phyloP scores from a whole-genome alignment of 148 eudicot species.

The Rhododendron griersonianum region DNA sequence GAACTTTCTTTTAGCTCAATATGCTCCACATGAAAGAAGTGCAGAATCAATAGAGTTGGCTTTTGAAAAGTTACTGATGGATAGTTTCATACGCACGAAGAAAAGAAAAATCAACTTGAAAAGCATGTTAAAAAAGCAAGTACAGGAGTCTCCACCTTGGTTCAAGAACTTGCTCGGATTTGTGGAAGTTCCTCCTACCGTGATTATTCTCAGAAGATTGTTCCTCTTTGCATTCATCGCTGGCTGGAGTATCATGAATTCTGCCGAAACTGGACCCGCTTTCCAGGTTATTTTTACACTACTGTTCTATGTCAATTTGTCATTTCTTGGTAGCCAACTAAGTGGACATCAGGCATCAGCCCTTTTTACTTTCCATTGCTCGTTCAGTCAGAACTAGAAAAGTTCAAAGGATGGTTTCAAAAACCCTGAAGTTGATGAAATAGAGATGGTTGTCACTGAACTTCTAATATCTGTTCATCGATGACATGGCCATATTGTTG shows the following conservation, averaged over 20 bases:
- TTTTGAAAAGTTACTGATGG: slow-evolving; percentile 81
- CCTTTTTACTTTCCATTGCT: too few species aligned
- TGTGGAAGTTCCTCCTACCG: slow-evolving; percentile 79
- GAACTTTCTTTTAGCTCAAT: slow-evolving; percentile 78
- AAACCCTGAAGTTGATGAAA: background rate
- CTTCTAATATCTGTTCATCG: background rate
- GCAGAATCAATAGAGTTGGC: slow-evolving; percentile 90
- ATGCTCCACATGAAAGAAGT: slow-evolving; percentile 79
- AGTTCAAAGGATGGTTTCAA: background rate
- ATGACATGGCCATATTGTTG: background rate
- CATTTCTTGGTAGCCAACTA: background rate
- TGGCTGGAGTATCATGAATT: slow-evolving; percentile 89
- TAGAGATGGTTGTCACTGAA: slow-evolving; percentile 6
- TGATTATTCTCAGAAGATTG: slow-evolving; percentile 73
- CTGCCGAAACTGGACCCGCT: slow-evolving; percentile 95
- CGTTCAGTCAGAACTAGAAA: too few species aligned
- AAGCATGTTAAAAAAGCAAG: slow-evolving; percentile 78
- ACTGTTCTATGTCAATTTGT: background rate
- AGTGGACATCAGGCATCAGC: too few species aligned
- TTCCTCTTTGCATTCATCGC: slow-evolving; percentile 87
- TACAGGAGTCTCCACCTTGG: slow-evolving; percentile 98
- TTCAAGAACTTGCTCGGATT: slow-evolving; percentile 71
- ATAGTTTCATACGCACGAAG: slow-evolving; percentile 70
- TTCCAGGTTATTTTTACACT: slow-evolving; percentile 60
- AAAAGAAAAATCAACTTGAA: slow-evolving; percentile 81